These are phyloP conservation scores for Parathielavia appendiculata DNA, from an alignment of 495 filamentous ascomycete genomes.

Conservation along the genomic window DNA sequence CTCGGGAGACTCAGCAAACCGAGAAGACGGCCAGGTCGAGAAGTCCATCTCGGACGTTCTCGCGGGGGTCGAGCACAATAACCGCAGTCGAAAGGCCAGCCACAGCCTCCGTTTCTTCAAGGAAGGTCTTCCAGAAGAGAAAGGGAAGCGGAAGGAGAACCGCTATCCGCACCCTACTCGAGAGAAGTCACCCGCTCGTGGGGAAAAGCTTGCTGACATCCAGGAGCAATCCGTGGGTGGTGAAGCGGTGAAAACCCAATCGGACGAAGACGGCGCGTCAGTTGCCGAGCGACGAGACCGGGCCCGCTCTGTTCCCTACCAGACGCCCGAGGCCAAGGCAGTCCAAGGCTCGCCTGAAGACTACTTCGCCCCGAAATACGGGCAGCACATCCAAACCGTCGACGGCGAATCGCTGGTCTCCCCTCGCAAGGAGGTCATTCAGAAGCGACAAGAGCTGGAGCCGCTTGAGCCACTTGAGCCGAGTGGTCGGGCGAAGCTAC, in stretches of 20 bases:
- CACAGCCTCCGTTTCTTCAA: conserved; percentile 91
- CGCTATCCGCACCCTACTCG: conserved; percentile 27
- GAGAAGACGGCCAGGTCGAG: conserved; percentile 57
- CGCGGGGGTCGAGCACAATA: conserved; percentile 68
- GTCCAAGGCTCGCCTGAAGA: conserved; percentile 23
- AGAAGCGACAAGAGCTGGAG: conserved; percentile 14
- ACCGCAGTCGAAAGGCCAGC: conserved; percentile 87
- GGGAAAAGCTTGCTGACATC: conserved; percentile 15
- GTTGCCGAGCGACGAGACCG: conserved; percentile 8
- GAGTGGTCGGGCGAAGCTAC: conserved; percentile 16
- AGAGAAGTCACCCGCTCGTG: conserved; percentile 26
- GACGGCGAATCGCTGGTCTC: conserved; percentile 7
- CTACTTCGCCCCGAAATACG: conserved; percentile 17
- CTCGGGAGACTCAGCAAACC: conserved; percentile 34
- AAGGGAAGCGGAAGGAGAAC: conserved; percentile 40
- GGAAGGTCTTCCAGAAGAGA: conserved; percentile 67
- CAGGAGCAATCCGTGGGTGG: conserved; percentile 11
- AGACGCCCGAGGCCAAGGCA: conserved; percentile 17
- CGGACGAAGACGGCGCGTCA: conserved; percentile 9
- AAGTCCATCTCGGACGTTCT: conserved; percentile 79
- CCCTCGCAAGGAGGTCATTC: neutral
- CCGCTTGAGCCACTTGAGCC: conserved; percentile 8
- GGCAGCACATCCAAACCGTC: neutral
- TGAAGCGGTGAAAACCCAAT: conserved; percentile 2
- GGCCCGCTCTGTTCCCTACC: conserved; percentile 17